Base-by-base conservation (phyloP, 257 asterid genomes). In the Nicotiana noctiflora region DNA sequence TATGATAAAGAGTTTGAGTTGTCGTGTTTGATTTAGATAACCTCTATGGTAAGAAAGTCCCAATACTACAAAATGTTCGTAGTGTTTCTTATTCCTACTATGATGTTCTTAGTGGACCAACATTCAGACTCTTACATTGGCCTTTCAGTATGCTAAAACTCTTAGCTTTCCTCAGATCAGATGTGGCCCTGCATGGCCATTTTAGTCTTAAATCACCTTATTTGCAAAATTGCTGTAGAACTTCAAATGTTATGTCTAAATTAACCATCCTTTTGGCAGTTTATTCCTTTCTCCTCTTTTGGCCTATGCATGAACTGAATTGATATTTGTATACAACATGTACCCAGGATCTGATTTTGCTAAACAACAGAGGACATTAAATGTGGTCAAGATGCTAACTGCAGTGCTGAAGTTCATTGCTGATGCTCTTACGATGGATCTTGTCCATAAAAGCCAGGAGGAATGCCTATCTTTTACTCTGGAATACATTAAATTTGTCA, bases 331-430 rank as follows among this genome's bases (percentile, higher is more conserved):
- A 23, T 49, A 23, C 37, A 21, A 81, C 83, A 56, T 86, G 75
- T 74, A 75, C 55, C 63, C 60, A 94, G 98, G 90, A 31, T 60
- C 83, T 57, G 78, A 49, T 67, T 75, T 61, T 59, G 76, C 79
- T 34, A 82, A 80, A 83, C 85, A 70, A 67, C 83, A 67, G 31
- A 85, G 85, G 81, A 79, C 83, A 70, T 67, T 84, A 56, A 87
- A 84, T 83, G 68, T 60, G 89, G 84, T 91, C 86, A 89, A 91
- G 92, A 85, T 84, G 82, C 85, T 90, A 81, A 90, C 96, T n/a
- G 90, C 92, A 61, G 84, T 91, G 70, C 85, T 92, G 81, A 92
- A 94, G 87, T 92, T 93, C 89, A 81, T 89, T 46, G 93, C 85
- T 53, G 99, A 95, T 87, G 94, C 96, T 75, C 84, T 84, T 67